Evolutionary conservation across 164 flowering plant genomes (phyloP).

Genomic region (Magnolia officinalis): DNA sequence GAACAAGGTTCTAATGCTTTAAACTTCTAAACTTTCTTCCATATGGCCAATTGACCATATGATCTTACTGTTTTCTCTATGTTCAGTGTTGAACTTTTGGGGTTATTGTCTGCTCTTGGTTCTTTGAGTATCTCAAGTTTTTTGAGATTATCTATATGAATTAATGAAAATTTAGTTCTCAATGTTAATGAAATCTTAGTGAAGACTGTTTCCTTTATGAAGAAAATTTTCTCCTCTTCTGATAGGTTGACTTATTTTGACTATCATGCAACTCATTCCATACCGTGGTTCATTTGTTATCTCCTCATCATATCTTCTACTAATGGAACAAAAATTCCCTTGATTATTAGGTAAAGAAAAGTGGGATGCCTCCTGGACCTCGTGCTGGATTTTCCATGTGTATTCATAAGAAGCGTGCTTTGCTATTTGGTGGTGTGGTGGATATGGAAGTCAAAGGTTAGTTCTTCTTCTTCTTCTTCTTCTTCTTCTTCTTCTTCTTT

Average conservation of each 20-base stretch:
- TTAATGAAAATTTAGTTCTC: neutral
- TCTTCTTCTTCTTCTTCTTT: too few relatives aligned
- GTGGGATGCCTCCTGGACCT: slow-evolving; percentile 98
- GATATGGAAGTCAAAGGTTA: slow-evolving; percentile 94
- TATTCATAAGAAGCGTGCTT: slow-evolving; percentile 88
- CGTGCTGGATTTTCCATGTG: slow-evolving; percentile 98
- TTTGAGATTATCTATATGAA: neutral
- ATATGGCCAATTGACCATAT: neutral
- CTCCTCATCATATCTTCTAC: neutral
- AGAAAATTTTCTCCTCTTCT: neutral
- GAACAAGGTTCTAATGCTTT: slow-evolving; percentile 68
- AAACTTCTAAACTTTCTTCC: neutral
- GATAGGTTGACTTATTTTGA: neutral
- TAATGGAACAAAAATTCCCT: neutral
- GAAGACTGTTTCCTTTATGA: neutral
- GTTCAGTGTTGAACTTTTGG: neutral
- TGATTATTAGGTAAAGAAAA: slow-evolving; percentile 69
- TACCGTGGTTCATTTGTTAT: neutral
- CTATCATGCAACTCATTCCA: neutral
- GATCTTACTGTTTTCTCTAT: neutral
- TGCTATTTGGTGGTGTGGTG: slow-evolving; percentile 97
- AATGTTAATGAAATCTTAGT: neutral
- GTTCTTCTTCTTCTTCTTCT: neutral
- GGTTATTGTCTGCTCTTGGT: neutral
- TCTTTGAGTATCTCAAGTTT: neutral